phyloP scores from a whole-genome alignment of 129 eudicot species.

The Flaveria trinervia region DNA sequence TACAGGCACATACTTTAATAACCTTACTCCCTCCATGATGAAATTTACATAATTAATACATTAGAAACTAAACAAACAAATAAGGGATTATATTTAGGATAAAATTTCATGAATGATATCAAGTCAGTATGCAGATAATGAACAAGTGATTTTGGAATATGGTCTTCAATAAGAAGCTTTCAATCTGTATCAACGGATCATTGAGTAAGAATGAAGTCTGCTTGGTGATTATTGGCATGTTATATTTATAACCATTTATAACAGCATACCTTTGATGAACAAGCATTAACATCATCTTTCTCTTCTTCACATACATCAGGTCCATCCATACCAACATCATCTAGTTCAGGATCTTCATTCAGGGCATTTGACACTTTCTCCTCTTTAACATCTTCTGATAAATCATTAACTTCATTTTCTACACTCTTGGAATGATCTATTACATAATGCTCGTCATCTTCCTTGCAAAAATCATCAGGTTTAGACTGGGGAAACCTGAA shows the following conservation, averaged over 20 bases:
- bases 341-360: slow-evolving; percentile 23
- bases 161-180: background rate
- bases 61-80: background rate
- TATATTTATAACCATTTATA: background rate
- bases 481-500: slow-evolving; percentile 38
- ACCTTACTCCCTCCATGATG: background rate
- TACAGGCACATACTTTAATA: background rate
- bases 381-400: slow-evolving; percentile 29
- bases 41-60: background rate
- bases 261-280: slow-evolving; percentile 38
- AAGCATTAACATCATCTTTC: slow-evolving; percentile 28
- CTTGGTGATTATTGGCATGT: background rate
- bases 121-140: background rate
- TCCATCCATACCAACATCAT: slow-evolving; percentile 22
- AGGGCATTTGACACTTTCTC: slow-evolving; percentile 25
- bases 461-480: slow-evolving; percentile 16
- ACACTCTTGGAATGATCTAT: slow-evolving; percentile 34
- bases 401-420: slow-evolving; percentile 29
- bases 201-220: background rate
- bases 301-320: slow-evolving; percentile 29
- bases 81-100: no score
- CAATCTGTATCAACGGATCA: background rate
- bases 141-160: background rate
- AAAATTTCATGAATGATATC: no score
- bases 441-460: slow-evolving; percentile 34